These are phyloP conservation scores for Paracoccidioides lutzii DNA, from an alignment of 2,329 filamentous ascomycete genomes.

Conservation along the genomic window DNA sequence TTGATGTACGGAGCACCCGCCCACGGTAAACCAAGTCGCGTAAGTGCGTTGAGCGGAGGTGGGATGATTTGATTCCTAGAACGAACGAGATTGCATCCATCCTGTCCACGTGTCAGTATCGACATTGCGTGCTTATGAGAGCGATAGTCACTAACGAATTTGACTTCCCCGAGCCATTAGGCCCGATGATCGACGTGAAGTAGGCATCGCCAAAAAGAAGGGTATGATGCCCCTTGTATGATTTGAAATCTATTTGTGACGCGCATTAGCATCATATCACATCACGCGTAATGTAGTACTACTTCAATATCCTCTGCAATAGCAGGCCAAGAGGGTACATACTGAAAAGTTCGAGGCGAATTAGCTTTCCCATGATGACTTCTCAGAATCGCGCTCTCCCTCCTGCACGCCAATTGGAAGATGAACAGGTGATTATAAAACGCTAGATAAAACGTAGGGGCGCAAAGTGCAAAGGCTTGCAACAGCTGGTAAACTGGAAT, in stretches of 20 bases:
- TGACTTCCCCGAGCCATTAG: conserved; percentile 98
- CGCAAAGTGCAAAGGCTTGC: not conserved
- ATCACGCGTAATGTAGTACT: conserved; percentile 9
- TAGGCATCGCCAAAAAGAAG: conserved; percentile 95
- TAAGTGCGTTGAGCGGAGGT: conserved; percentile 83
- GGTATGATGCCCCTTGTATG: conserved; percentile 92
- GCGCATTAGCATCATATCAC: not conserved
- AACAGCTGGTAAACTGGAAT: not conserved
- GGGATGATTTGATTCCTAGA: conserved; percentile 95
- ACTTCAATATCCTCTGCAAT: conserved; percentile 6
- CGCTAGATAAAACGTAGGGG: not conserved
- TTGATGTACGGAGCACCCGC: conserved; percentile 79
- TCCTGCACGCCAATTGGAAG: not conserved
- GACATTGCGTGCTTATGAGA: not conserved
- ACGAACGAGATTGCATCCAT: conserved; percentile 99
- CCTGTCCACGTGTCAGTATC: conserved; percentile 32
- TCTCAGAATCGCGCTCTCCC: not conserved
- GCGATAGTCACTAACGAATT: conserved; percentile 58
- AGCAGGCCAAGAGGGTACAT: conserved; percentile 25
- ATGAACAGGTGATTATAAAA: not conserved
- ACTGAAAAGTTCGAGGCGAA: conserved; percentile 90
- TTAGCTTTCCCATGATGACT: conserved; percentile 74
- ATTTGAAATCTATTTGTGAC: conserved; percentile 75
- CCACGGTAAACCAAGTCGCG: conserved; percentile 94
- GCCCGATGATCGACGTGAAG: conserved; percentile 97